phyloP scores from a whole-genome alignment of 805 yeast genomes.

The Sugiyamaella boreocaroliniensis region DNA sequence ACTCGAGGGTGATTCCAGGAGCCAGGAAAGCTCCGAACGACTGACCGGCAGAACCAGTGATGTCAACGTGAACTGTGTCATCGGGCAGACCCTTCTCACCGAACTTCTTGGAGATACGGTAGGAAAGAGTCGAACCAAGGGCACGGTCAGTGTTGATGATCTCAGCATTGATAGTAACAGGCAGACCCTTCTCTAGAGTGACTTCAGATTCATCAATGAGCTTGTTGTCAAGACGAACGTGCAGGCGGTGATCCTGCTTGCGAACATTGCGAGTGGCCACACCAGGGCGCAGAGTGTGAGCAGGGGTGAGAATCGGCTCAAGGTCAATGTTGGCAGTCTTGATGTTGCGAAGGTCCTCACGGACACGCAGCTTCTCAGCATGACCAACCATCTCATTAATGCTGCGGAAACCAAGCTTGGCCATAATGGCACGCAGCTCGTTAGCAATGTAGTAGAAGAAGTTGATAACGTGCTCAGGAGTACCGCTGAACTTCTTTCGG shows the following conservation, averaged over 20 bases:
- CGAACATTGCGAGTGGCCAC: constrained; percentile 89
- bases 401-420: constrained; percentile 89
- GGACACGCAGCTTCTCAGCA: constrained; percentile 80
- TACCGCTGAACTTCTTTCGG: constrained; percentile 87
- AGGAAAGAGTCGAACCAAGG: constrained; percentile 88
- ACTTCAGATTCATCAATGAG: constrained; percentile 92
- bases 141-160: constrained; percentile 96
- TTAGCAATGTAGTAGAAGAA: constrained; percentile 92
- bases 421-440: constrained; percentile 90
- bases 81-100: constrained; percentile 93
- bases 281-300: constrained; percentile 93
- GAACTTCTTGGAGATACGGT: constrained; percentile 84
- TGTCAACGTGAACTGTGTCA: constrained; percentile 90
- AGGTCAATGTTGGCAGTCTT: constrained; percentile 89
- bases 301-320: constrained; percentile 93
- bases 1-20: constrained; percentile 87
- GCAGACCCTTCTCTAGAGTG: constrained; percentile 93
- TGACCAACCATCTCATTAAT: constrained; percentile 98
- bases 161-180: constrained; percentile 87
- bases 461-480: constrained; percentile 97
- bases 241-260: constrained; percentile 90
- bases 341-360: constrained; percentile 78
- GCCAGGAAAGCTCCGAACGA: constrained; percentile 98
- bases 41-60: constrained; percentile 94
- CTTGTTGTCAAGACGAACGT: constrained; percentile 90